These are phyloP conservation scores for Thielaviopsis musarum DNA, from an alignment of 2,329 filamentous ascomycete genomes.

Conservation along the genomic window DNA sequence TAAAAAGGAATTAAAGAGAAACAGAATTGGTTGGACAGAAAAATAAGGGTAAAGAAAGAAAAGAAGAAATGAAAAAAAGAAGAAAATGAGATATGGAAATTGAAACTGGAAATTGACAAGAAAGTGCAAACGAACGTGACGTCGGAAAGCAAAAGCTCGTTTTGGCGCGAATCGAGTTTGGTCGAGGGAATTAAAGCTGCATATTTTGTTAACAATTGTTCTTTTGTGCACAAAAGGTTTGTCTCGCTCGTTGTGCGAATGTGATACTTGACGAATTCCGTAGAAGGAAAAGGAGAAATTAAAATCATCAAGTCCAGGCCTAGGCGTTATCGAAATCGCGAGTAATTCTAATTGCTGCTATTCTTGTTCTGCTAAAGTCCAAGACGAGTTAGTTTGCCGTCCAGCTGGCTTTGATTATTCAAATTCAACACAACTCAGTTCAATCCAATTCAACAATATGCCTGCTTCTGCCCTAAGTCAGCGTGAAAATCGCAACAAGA, in stretches of 20 bases:
- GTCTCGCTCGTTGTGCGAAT: neutral
- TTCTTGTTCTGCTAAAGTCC: neutral
- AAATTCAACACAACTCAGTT: no score
- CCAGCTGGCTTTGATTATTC: no score
- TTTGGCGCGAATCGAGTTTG: constrained; percentile 1
- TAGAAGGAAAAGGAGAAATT: neutral
- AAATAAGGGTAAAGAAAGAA: neutral
- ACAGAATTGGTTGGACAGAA: neutral
- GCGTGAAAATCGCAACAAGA: no score
- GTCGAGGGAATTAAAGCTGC: neutral
- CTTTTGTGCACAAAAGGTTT: neutral
- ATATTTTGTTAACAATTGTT: neutral
- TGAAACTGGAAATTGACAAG: neutral
- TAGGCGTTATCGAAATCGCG: neutral
- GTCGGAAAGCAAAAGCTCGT: neutral
- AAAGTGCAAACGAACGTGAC: neutral
- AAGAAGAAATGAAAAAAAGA: neutral
- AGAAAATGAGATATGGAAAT: neutral
- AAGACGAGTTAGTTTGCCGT: neutral
- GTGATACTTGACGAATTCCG: neutral
- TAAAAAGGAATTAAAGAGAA: neutral
- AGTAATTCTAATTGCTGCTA: neutral
- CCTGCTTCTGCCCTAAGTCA: no score
- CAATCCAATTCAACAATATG: no score
- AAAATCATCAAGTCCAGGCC: neutral